Conservation (phyloP, 2,329 filamentous ascomycete species). For the Xylaria arbuscula region DNA sequence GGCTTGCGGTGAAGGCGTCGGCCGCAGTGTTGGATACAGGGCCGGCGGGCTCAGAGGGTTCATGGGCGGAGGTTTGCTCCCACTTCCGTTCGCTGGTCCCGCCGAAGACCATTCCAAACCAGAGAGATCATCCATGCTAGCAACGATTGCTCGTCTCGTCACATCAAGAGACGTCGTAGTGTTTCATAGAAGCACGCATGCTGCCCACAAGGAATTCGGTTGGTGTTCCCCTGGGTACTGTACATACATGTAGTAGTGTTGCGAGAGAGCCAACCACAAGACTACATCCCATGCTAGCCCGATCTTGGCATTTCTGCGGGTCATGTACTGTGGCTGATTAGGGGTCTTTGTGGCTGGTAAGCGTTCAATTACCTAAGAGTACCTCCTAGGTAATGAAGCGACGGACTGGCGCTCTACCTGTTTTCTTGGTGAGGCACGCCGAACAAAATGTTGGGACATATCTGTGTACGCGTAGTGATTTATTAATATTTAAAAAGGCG, state of each 20-base stretch:
- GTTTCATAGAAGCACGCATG: conserved; percentile 34
- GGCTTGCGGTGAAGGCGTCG: conserved; percentile 65
- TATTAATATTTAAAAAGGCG: no score
- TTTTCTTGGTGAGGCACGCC: no score
- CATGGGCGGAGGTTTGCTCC: conserved; percentile 45
- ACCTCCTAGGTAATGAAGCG: background rate
- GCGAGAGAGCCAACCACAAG: conserved; percentile 6
- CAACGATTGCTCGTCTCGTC: conserved; percentile 37
- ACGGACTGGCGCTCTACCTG: no score
- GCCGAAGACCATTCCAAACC: conserved; percentile 51
- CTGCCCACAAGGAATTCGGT: conserved; percentile 26
- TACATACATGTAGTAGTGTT: background rate
- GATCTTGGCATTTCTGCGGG: conserved; percentile 23
- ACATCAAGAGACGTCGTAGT: conserved; percentile 46
- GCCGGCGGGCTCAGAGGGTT: conserved; percentile 46
- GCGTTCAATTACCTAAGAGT: background rate
- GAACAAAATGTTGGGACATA: no score
- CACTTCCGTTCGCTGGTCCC: conserved; percentile 41
- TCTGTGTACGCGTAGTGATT: no score
- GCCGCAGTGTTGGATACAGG: conserved; percentile 59
- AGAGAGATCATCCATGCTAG: conserved; percentile 52
- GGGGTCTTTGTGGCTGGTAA: conserved; percentile 23
- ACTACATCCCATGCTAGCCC: conserved; percentile 8
- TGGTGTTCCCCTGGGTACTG: background rate
- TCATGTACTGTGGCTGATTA: conserved; percentile 21